Percentiles rank a stretch among this genome's conserved stretches.
Evolutionary conservation across 495 filamentous ascomycete species (phyloP).

Genomic region (Penicillium salamii): DNA sequence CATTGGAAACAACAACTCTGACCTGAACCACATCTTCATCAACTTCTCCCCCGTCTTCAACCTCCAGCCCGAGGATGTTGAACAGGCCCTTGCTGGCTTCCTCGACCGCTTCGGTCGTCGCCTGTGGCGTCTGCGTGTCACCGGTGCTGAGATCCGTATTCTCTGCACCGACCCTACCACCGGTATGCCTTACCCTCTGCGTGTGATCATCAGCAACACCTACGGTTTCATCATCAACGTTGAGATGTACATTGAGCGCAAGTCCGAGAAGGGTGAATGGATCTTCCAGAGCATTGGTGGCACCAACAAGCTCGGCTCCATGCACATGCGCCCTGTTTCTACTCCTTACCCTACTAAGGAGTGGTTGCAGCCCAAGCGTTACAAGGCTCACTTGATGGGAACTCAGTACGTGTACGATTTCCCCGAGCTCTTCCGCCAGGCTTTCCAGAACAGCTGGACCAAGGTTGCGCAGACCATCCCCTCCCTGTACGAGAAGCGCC

Average conservation of each 20-base stretch:
- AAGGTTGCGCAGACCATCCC: conserved; percentile 68
- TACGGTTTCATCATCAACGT: conserved; percentile 98
- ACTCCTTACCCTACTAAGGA: conserved; percentile 98
- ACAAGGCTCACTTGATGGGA: conserved; percentile 98
- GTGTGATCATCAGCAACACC: conserved; percentile 97
- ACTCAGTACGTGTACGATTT: conserved; percentile 99
- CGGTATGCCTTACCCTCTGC: conserved; percentile 84
- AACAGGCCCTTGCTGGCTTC: conserved; percentile 92
- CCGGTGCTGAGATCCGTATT: conserved; percentile 96
- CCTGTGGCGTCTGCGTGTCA: conserved; percentile 93
- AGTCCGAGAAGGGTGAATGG: conserved; percentile 96
- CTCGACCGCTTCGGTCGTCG: conserved; percentile 93
- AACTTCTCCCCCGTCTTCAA: conserved; percentile 97
- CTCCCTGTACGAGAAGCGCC: conserved; percentile 73
- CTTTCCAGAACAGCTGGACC: conserved; percentile 93
- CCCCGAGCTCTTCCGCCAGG: conserved; percentile 98
- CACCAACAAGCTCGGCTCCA: conserved; percentile 88
- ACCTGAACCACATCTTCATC: conserved; percentile 99
- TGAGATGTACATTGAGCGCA: conserved; percentile 95
- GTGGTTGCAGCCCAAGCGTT: conserved; percentile 96
- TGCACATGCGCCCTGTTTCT: conserved; percentile 87
- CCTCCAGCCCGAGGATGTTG: conserved; percentile 83
- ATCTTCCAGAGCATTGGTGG: conserved; percentile 97
- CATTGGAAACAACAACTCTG: conserved; percentile 97
- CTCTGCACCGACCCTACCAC: conserved; percentile 88